phyloP scores from a whole-genome alignment of 2,329 filamentous ascomycete species.

The Ilyonectria destructans region DNA sequence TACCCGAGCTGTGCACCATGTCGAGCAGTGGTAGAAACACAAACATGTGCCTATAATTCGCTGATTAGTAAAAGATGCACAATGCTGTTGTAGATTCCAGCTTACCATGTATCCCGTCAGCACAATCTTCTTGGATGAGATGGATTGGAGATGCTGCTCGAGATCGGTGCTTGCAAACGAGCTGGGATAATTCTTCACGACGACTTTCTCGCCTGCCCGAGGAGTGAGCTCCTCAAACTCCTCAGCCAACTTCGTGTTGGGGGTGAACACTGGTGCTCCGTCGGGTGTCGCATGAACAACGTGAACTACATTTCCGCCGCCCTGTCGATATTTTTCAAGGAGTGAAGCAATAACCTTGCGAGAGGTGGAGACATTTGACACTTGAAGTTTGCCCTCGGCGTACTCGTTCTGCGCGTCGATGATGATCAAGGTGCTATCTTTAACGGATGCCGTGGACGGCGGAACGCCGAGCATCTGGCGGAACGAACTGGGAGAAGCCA shows the following conservation, averaged over 20 bases:
- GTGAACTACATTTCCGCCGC: slow-evolving; percentile 69
- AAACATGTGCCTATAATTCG: slow-evolving; percentile 71
- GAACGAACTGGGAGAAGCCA: slow-evolving; percentile 47
- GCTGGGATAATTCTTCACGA: slow-evolving; percentile 72
- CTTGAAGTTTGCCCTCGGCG: slow-evolving; percentile 70
- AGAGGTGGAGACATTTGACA: slow-evolving; percentile 67
- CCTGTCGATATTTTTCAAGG: slow-evolving; percentile 73
- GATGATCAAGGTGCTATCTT: slow-evolving; percentile 76
- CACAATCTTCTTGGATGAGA: slow-evolving; percentile 73
- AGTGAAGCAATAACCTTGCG: slow-evolving; percentile 71
- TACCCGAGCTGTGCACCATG: slow-evolving; percentile 74
- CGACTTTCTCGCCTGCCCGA: slow-evolving; percentile 68
- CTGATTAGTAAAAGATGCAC: neutral
- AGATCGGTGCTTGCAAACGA: slow-evolving; percentile 75
- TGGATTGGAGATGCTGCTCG: slow-evolving; percentile 64
- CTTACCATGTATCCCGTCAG: slow-evolving; percentile 72
- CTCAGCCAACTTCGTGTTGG: slow-evolving; percentile 71
- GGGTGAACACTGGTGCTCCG: slow-evolving; percentile 78
- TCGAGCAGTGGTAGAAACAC: slow-evolving; percentile 75
- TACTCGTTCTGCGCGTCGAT: slow-evolving; percentile 83
- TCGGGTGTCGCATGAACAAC: slow-evolving; percentile 73
- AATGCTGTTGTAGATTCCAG: neutral
- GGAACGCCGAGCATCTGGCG: slow-evolving; percentile 69
- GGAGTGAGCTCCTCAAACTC: slow-evolving; percentile 75
- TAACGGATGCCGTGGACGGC: slow-evolving; percentile 69